Base-by-base conservation (phyloP, 495 filamentous ascomycete genomes). In the Pseudotulostoma volvatum region DNA sequence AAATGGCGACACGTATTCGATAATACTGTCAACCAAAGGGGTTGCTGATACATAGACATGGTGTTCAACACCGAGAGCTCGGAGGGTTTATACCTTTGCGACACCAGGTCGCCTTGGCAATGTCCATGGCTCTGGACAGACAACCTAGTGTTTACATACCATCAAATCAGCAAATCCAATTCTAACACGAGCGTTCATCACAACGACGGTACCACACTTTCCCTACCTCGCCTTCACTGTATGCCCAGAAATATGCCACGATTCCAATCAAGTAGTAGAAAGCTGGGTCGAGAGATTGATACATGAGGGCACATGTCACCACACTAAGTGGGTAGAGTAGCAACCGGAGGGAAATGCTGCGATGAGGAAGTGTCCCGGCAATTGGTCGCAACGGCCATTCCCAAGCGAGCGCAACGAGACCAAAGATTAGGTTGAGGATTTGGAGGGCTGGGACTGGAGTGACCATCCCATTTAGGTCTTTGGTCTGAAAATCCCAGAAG, bases 401-500 rank as follows among this genome's bases (percentile, higher is more conserved):
- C 79, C 79, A 92, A 2, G 77, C 78, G 13, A 96, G 54, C 39
- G 78, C 78, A 39, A 82, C 42, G 46, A 99, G 43, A 31, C 84
- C 90, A 56, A 90, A 71, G 37, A 95, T n/a, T n/a, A 99, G 66
- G 53, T 99, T 99, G 60, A 96, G 67, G 51, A 79, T 84, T 57
- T 99, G 92, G 3, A 99, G 73, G 38, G 84, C 63, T n/a, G 92
- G 92, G 20, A 88, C 52, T 2, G 88, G 90, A 42, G 77, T 81
- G 38, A 96, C 85, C 38, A 80, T 80, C 33, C 63, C 69, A 52
- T 96, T 81, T 45, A 99, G 76, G 53, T 82, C 86, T 48, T 87
- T 86, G 41, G 92, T 93, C 47, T 83, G 63, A 57, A 93, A 92
- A 63, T 99, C 92, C 81, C 83, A 99, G 64, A 99, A 92, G 46